Evolutionary conservation across 176 grass and related monocot genomes (phyloP).

Genomic region (sorghum (Sorghum bicolor)): DNA sequence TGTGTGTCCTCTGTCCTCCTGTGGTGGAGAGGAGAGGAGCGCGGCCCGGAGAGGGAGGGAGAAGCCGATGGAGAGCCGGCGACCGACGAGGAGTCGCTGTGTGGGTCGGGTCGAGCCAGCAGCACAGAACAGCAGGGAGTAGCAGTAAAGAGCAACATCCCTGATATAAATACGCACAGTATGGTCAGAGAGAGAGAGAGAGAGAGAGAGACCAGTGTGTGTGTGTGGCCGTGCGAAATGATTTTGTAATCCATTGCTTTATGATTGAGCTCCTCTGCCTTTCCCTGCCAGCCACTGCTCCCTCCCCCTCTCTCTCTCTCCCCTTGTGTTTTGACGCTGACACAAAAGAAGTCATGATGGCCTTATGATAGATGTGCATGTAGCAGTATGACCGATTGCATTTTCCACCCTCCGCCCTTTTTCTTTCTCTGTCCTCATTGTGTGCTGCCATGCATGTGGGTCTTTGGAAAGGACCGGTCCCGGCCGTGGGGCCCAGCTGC

Average conservation of each 20-base stretch:
- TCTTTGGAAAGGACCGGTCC: slow-evolving; percentile 36
- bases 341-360: slow-evolving; percentile 75
- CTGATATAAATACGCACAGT: slow-evolving; percentile 52
- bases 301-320: slow-evolving; percentile 7
- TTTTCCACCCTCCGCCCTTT: background rate
- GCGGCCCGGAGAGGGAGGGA: background rate
- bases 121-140: slow-evolving; percentile 39
- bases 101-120: slow-evolving; percentile 24
- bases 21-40: background rate
- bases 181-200: slow-evolving; percentile 5
- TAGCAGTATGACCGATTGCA: slow-evolving; percentile 38
- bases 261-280: slow-evolving; percentile 63
- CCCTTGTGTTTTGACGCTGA: slow-evolving; percentile 43
- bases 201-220: background rate
- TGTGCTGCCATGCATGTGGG: background rate
- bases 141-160: slow-evolving; percentile 66
- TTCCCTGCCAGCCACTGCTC: slow-evolving; percentile 12
- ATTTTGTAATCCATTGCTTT: slow-evolving; percentile 98
- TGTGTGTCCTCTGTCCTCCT: too few species aligned
- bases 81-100: slow-evolving; percentile 19
- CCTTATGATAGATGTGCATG: slow-evolving; percentile 56
- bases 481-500: background rate
- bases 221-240: slow-evolving; percentile 34
- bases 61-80: background rate
- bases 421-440: background rate